Conservation (phyloP, 768 basidiomycete genomes). For the Agaricus sinodeliciosus region DNA sequence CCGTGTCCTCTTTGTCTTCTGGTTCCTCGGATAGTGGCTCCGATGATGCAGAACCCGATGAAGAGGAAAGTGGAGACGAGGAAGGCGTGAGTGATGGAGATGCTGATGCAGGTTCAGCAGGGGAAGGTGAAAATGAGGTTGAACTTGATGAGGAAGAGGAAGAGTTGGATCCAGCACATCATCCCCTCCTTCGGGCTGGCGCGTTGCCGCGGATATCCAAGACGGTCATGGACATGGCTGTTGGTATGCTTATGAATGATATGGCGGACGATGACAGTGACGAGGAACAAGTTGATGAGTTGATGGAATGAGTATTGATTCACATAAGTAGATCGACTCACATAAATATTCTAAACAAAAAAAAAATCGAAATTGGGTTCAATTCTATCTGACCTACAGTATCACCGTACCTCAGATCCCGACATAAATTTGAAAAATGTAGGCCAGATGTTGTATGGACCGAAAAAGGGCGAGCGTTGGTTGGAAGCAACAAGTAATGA, state of each 20-base stretch:
- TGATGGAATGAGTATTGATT: slow-evolving; percentile 26
- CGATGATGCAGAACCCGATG: slow-evolving; percentile 11
- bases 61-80: slow-evolving; percentile 21
- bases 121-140: slow-evolving; percentile 24
- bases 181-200: slow-evolving; percentile 59
- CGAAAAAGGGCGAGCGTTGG: not conserved
- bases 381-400: too few relatives aligned
- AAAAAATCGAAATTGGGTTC: too few relatives aligned
- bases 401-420: too few relatives aligned
- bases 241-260: slow-evolving; percentile 54
- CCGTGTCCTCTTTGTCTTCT: slow-evolving; percentile 23
- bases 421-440: too few relatives aligned
- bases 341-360: too few relatives aligned
- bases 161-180: slow-evolving; percentile 46
- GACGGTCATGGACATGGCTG: slow-evolving; percentile 57
- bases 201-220: slow-evolving; percentile 67
- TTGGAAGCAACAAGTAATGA: not conserved
- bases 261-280: slow-evolving; percentile 31
- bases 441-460: too few relatives aligned
- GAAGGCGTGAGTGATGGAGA: slow-evolving; percentile 15
- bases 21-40: slow-evolving; percentile 20
- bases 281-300: slow-evolving; percentile 44
- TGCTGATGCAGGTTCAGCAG: slow-evolving; percentile 16
- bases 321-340: not conserved
- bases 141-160: slow-evolving; percentile 23